phyloP scores from a whole-genome alignment of 1,139 yeast genomes.

The Candida tropicalis region DNA sequence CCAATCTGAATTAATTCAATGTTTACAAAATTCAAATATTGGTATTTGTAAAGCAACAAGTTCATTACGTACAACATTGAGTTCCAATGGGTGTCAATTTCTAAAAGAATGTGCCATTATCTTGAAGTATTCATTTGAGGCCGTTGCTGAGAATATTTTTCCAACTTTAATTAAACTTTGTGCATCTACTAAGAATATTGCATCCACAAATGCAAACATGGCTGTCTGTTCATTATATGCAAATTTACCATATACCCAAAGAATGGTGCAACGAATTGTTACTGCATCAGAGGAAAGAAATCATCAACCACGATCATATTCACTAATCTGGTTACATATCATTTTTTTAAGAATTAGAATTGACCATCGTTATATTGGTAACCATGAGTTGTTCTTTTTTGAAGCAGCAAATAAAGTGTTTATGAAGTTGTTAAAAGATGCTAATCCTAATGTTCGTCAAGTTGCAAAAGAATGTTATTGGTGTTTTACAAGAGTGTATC shows the following conservation, averaged over 20 bases:
- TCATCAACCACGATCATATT: conserved; percentile 66
- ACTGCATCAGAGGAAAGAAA: conserved; percentile 67
- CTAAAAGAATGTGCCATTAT: conserved; percentile 70
- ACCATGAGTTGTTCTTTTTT: conserved; percentile 41
- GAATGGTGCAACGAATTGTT: conserved; percentile 55
- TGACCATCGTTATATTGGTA: conserved; percentile 30
- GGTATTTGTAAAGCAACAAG: conserved; percentile 67
- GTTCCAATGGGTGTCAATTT: conserved; percentile 74
- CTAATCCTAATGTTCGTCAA: conserved; percentile 80
- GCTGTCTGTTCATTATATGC: conserved; percentile 64
- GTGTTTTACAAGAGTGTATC: conserved; percentile 54
- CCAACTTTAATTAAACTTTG: conserved; percentile 63
- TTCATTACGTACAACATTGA: conserved; percentile 83
- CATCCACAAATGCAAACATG: conserved; percentile 74
- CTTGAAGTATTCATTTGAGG: conserved; percentile 55
- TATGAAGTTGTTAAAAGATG: conserved; percentile 68
- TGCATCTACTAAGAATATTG: conserved; percentile 76
- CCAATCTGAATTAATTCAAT: conserved; percentile 44
- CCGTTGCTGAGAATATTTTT: conserved; percentile 62
- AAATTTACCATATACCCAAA: conserved; percentile 55
- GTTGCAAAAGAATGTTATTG: conserved; percentile 75
- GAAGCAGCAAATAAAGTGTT: conserved; percentile 57
- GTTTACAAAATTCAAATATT: conserved; percentile 52
- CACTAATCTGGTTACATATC: conserved; percentile 73
- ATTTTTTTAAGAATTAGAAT: conserved; percentile 47